These are phyloP conservation scores for Salix purpurea DNA, from an alignment of 345 rosid species.

Conservation along the genomic window DNA sequence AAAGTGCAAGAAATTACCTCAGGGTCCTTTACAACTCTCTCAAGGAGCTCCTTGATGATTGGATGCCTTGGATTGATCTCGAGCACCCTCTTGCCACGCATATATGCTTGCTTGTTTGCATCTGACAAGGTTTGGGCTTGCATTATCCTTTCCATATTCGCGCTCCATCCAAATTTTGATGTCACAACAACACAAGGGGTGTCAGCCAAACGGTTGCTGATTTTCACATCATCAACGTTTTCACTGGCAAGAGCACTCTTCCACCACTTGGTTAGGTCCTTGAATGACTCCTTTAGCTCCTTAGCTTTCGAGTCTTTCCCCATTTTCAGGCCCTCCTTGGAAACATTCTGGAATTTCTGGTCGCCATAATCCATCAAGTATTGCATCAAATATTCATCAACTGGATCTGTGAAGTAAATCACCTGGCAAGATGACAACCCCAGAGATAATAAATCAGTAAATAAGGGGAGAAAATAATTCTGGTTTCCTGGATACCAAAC, in stretches of 20 bases:
- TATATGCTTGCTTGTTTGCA: constrained; percentile 84
- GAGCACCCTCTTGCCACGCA: constrained; percentile 91
- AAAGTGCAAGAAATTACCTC: constrained; percentile 48
- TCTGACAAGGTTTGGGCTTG: constrained; percentile 91
- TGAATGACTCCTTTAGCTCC: constrained; percentile 88
- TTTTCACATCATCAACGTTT: constrained; percentile 87
- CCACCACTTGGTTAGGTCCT: constrained; percentile 97
- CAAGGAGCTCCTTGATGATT: constrained; percentile 87
- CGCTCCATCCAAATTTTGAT: constrained; percentile 93
- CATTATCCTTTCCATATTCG: constrained; percentile 99
- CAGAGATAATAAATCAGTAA: background rate
- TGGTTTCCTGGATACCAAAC: background rate
- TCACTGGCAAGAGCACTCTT: constrained; percentile 65
- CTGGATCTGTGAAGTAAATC: constrained; percentile 95
- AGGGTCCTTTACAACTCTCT: constrained; percentile 67
- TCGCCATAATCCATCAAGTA: constrained; percentile 96
- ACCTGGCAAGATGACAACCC: constrained; percentile 45
- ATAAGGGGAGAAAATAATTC: background rate
- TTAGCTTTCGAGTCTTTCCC: constrained; percentile 72
- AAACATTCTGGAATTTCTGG: constrained; percentile 90
- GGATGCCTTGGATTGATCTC: constrained; percentile 97
- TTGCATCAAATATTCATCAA: constrained; percentile 97
- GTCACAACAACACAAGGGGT: constrained; percentile 96
- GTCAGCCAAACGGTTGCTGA: constrained; percentile 83
- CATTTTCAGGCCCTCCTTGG: constrained; percentile 86